A percentile compares a stretch with the other conserved stretches of the same genome.
Conservation (phyloP, 805 yeast genomes). For the Komagataella kurtzmanii region DNA sequence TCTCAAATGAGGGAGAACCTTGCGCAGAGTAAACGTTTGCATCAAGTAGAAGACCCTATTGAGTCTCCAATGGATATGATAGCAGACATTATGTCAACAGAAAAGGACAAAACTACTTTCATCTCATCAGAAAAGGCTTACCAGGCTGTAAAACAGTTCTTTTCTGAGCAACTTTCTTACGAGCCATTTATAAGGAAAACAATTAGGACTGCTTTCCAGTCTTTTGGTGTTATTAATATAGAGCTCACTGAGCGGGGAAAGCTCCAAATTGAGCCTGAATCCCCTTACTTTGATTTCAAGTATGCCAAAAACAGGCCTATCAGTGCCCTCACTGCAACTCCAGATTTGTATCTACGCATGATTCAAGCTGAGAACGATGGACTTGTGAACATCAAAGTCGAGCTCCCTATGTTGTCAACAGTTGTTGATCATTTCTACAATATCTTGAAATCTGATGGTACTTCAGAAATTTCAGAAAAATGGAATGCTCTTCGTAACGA, state of each 20-base stretch:
- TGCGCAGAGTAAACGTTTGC: constrained; percentile 48
- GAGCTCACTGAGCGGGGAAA: constrained; percentile 75
- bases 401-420: constrained; percentile 26
- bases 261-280: constrained; percentile 61
- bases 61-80: constrained; percentile 50
- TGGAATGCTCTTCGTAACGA: constrained; percentile 74
- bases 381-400: constrained; percentile 51
- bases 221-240: constrained; percentile 57
- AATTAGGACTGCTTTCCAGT: constrained; percentile 47
- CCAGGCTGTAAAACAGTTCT: constrained; percentile 61
- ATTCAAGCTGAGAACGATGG: constrained; percentile 80
- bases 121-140: constrained; percentile 48
- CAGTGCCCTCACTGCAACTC: constrained; percentile 56
- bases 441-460: constrained; percentile 62
- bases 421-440: constrained; percentile 35
- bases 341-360: constrained; percentile 82
- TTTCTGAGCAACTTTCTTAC: constrained; percentile 67
- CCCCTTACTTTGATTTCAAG: constrained; percentile 81
- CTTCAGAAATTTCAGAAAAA: constrained; percentile 56
- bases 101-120: constrained; percentile 27
- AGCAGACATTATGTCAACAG: constrained; percentile 14
- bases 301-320: constrained; percentile 78
- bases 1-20: constrained; percentile 76
- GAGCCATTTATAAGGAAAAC: constrained; percentile 70
- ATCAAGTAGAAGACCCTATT: constrained; percentile 56